phyloP scores from a whole-genome alignment of 2,329 filamentous ascomycete species.

The Monilinia aucupariae region DNA sequence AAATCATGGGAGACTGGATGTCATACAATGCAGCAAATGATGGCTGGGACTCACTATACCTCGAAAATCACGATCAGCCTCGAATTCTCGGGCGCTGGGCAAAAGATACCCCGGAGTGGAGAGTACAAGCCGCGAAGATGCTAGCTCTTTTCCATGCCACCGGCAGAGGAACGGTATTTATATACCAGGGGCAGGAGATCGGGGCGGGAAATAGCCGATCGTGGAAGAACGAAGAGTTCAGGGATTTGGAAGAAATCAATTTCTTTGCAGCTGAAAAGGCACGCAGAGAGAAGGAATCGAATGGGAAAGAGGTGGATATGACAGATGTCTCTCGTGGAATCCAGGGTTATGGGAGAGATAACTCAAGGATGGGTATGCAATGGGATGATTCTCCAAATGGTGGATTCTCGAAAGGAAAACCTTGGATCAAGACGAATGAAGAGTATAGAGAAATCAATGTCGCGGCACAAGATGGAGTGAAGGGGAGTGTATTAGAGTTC shows the following conservation, averaged over 20 bases:
- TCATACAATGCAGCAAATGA: conserved; percentile 45
- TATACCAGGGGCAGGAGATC: conserved; percentile 57
- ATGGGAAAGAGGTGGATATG: conserved; percentile 30
- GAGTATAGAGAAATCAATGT: conserved; percentile 47
- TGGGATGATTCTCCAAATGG: conserved; percentile 57
- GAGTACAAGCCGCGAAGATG: conserved; percentile 46
- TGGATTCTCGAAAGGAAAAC: conserved; percentile 50
- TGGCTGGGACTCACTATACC: conserved; percentile 53
- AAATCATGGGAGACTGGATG: conserved; percentile 47
- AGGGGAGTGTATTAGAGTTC: conserved; percentile 20
- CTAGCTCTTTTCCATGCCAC: conserved; percentile 46
- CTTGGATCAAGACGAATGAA: conserved; percentile 57
- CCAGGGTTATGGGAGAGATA: conserved; percentile 58
- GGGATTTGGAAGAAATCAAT: conserved; percentile 58
- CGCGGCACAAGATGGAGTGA: conserved; percentile 13
- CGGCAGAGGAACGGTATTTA: conserved; percentile 50
- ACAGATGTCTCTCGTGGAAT: conserved; percentile 43
- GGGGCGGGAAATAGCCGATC: conserved; percentile 52
- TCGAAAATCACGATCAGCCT: conserved; percentile 54
- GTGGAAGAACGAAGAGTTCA: conserved; percentile 61
- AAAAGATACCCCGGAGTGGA: conserved; percentile 38
- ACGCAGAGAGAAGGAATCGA: conserved; percentile 31
- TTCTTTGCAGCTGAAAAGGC: conserved; percentile 34
- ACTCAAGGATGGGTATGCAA: conserved; percentile 63
- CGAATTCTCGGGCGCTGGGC: conserved; percentile 46